Conservation (phyloP, 2,329 filamentous ascomycete species). For the Ceratocystis destructans region DNA sequence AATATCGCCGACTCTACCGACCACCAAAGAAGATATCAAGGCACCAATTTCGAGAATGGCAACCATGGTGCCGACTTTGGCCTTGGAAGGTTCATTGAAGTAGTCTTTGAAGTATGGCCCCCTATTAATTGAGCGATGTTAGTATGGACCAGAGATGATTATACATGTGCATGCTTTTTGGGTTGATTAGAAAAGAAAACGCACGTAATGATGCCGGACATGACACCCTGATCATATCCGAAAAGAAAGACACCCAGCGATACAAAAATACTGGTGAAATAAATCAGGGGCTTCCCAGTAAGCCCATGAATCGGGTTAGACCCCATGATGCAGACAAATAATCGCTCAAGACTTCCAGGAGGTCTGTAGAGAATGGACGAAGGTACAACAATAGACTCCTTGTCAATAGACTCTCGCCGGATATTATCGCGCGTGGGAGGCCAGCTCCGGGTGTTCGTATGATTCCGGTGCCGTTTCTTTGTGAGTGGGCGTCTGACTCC, state of each 20-base stretch:
- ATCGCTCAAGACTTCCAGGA: constrained; percentile 52
- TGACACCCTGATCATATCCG: constrained; percentile 80
- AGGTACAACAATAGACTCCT: constrained; percentile 75
- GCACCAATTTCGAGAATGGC: constrained; percentile 92
- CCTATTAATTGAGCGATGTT: constrained; percentile 32
- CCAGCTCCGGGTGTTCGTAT: constrained; percentile 39
- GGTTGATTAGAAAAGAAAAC: constrained; percentile 23
- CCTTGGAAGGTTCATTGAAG: constrained; percentile 75
- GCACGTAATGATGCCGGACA: constrained; percentile 61
- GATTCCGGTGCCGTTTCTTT: constrained; percentile 24
- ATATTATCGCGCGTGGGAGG: background rate
- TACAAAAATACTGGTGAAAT: constrained; percentile 87
- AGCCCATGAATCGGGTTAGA: constrained; percentile 72
- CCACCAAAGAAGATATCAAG: constrained; percentile 72
- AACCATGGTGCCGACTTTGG: constrained; percentile 91
- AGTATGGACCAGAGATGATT: background rate
- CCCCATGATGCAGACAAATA: constrained; percentile 76
- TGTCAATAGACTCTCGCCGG: constrained; percentile 34
- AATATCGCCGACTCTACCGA: constrained; percentile 81
- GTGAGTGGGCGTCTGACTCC: constrained; percentile 35
- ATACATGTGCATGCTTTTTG: background rate
- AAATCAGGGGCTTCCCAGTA: constrained; percentile 91
- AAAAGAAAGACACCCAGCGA: constrained; percentile 79
- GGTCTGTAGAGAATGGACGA: constrained; percentile 43
- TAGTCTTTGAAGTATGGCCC: constrained; percentile 81